Base-by-base conservation (phyloP, 352 stramenopile species). In the Globisporangium perplexum region DNA sequence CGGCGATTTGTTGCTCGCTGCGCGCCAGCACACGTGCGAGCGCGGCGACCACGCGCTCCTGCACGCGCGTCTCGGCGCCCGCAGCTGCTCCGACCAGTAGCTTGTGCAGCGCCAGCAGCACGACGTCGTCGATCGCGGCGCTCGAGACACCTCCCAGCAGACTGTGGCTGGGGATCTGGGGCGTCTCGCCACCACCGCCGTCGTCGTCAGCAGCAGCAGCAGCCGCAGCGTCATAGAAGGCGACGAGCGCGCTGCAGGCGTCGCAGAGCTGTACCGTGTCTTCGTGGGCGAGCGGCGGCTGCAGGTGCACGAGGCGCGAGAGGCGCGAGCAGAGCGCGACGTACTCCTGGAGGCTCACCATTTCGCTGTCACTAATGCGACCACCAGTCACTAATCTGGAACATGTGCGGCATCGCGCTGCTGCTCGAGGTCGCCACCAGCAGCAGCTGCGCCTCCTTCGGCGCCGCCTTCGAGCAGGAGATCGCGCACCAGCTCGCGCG, bases 301-400 rank as follows among this genome's bases (percentile, higher is more conserved):
- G 33, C 14, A 66, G 50, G 54, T 71, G 74, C 57, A 87, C 56
- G 50, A 87, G 75, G 47, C 68, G 74, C 58, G 82, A 84, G 55
- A 93, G 64, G 45, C 68, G 73, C 68, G 78, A 69, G 45, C 78
- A 88, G 45, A 91, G 63, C 60, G 77, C 69, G 11, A 89, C 63
- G 53, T 83, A 74, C 55, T 57, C 41, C n/a, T n/a, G n/a, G n/a
- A n/a, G n/a, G n/a, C n/a, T n/a, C n/a, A n/a, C n/a, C n/a, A n/a
- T n/a, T n/a, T n/a, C n/a, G n/a, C n/a, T 20, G 38, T 31, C 20
- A 24, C 26, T 30, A 30, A 30, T 47, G n/a, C 7, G 20, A 24
- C 3, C 7, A 36, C 31, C 42, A 47, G 42, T 8, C 28, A 30
- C 26, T 30, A 30, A 30, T 30, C 26, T 30, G 26, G 5, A 44